phyloP scores from a whole-genome alignment of 345 rosid genomes.

The Cardamine occulta region DNA sequence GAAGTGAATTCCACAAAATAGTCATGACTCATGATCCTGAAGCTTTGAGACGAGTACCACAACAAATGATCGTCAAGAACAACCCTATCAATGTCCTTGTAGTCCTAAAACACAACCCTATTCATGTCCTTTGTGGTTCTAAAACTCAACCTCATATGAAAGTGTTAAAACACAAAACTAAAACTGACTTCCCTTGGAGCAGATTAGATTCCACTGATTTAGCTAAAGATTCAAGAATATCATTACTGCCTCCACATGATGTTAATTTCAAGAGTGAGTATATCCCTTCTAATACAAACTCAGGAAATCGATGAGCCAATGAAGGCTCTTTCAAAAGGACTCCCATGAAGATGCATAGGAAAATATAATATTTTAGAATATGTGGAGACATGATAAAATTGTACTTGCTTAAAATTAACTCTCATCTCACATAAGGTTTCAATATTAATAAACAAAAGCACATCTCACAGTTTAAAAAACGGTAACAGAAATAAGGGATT shows the following conservation, averaged over 20 bases:
- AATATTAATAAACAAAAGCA: neutral
- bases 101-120: slow-evolving; percentile 2
- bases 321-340: neutral
- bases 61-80: slow-evolving; percentile 16
- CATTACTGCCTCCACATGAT: slow-evolving; percentile 3
- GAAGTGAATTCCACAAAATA: slow-evolving; percentile 35
- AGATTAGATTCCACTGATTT: neutral
- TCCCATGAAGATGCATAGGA: neutral
- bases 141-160: neutral
- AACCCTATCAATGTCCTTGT: slow-evolving; percentile 16
- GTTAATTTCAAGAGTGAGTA: neutral
- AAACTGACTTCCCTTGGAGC: slow-evolving; percentile 4
- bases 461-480: slow-evolving; percentile 1
- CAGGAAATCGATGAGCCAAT: neutral
- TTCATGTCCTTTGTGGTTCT: slow-evolving; percentile 1
- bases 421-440: neutral
- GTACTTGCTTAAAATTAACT: slow-evolving; percentile 13
- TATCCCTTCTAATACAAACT: neutral
- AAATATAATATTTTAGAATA: neutral
- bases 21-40: slow-evolving; percentile 26
- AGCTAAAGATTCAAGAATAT: slow-evolving; percentile 6
- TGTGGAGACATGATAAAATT: slow-evolving; percentile 12
- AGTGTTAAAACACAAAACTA: neutral
- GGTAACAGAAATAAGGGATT: slow-evolving; percentile 8
- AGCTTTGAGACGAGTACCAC: slow-evolving; percentile 24